Base-by-base conservation (phyloP, 495 filamentous ascomycete genomes). In the Tuber aestivum region DNA sequence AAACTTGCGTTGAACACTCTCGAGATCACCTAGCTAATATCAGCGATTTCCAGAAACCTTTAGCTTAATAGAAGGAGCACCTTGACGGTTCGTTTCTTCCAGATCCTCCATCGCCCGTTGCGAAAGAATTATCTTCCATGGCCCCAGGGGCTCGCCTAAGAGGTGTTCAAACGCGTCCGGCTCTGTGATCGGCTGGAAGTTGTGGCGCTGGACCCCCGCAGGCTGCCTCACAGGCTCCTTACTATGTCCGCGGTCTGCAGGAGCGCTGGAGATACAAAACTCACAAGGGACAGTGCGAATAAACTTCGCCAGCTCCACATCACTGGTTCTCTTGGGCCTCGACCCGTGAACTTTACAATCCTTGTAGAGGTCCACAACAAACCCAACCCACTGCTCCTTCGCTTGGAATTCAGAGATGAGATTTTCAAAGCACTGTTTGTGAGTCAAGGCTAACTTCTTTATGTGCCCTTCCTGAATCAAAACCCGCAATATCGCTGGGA, bases 1-100 rank as follows among this genome's bases (percentile, higher is more conserved):
- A 21, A 86, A 78, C n/a, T 80, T 83, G 14, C 44, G 40, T 35
- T 72, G 72, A 44, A 79, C 72, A 5, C 35, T 44, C 8, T 48
- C 16, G 18, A 48, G 69, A 42, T 71, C 42, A 6, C 23, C 77
- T 78, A n/a, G 8, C 10, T 18, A 2, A 2, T 27, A 5, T 56
- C 3, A 56, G 48, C 8, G 3, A 27, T 27, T 56, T 7, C 18
- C 16, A 14, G n/a, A 56, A 9, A n/a, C 0, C 48, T n/a, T 56
- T 27, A 2, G 48, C 23, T 2, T 27, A 56, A 21, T n/a, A 3
- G 3, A 56, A 56, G 2, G 23, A 56, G 44, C 74, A 79, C 77
- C 72, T 23, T 45, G 18, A 45, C 8, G 20, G 41, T 42, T 70
- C 23, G 38, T 20, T 21, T 23, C 6, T 23, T 6, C 45, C 18